A percentile compares a stretch with the other conserved stretches of the same genome.
Conservation (phyloP, 495 filamentous ascomycete species). For the Hypoxylon rickii region DNA sequence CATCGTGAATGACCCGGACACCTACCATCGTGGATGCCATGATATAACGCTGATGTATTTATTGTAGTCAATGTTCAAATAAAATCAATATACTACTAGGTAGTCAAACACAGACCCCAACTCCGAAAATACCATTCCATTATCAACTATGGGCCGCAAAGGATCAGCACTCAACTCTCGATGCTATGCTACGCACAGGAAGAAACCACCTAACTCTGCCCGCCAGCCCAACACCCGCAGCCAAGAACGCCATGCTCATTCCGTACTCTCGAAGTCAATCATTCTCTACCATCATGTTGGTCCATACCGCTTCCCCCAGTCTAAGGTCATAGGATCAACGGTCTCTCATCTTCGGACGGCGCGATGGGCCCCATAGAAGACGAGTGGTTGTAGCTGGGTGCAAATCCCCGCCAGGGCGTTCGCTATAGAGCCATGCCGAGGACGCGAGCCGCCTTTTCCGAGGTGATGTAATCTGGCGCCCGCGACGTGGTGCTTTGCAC, state of each 20-base stretch:
- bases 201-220: not conserved
- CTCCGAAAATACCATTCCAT: conserved; percentile 5
- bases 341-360: conserved; percentile 7
- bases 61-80: too few relatives aligned
- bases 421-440: conserved; percentile 39
- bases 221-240: not conserved
- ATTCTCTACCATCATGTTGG: too few relatives aligned
- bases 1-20: too few relatives aligned
- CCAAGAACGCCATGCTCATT: conserved; percentile 23
- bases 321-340: too few relatives aligned
- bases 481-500: conserved; percentile 20
- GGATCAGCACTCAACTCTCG: conserved; percentile 5
- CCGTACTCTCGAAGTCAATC: conserved; percentile 2
- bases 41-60: too few relatives aligned
- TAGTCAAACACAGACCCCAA: too few relatives aligned
- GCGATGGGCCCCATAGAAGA: too few relatives aligned
- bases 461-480: conserved; percentile 32
- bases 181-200: conserved; percentile 14
- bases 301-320: too few relatives aligned
- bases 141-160: conserved; percentile 4
- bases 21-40: too few relatives aligned
- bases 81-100: too few relatives aligned
- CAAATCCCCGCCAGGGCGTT: too few relatives aligned
- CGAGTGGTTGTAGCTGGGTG: too few relatives aligned
- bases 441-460: conserved; percentile 40